phyloP scores from a whole-genome alignment of 2,329 filamentous ascomycete genomes.

The Dothistroma pini region DNA sequence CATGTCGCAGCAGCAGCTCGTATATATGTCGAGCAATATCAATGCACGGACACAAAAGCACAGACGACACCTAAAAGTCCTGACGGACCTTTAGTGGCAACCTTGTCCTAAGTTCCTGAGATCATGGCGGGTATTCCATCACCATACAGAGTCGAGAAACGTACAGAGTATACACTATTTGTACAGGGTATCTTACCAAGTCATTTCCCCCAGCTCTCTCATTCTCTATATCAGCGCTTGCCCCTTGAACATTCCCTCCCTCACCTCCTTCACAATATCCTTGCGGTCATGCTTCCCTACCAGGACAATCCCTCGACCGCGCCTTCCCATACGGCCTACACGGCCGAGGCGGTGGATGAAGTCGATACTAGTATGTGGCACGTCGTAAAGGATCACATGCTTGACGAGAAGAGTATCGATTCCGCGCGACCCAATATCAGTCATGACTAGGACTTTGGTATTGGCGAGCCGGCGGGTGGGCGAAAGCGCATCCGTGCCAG shows the following conservation, averaged over 20 bases:
- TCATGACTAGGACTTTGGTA: slow-evolving; percentile 89
- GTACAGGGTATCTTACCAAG: slow-evolving; percentile 20
- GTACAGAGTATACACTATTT: slow-evolving; percentile 4
- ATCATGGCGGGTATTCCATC: too few species aligned
- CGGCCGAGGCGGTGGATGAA: slow-evolving; percentile 95
- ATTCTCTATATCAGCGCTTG: slow-evolving; percentile 45
- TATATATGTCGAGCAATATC: too few species aligned
- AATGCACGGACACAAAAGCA: too few species aligned
- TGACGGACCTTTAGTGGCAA: neutral
- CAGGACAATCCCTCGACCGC: slow-evolving; percentile 84
- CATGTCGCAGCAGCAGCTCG: too few species aligned
- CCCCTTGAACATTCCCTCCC: slow-evolving; percentile 62
- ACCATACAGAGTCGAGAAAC: neutral
- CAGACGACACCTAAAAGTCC: too few species aligned
- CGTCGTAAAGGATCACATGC: slow-evolving; percentile 91
- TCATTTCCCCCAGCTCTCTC: neutral
- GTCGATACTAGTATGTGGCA: slow-evolving; percentile 96
- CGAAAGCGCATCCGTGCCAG: neutral
- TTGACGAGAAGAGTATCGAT: slow-evolving; percentile 91
- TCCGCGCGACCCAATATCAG: slow-evolving; percentile 84
- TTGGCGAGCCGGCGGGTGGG: slow-evolving; percentile 58
- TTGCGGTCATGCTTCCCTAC: slow-evolving; percentile 85
- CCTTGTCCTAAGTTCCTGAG: neutral
- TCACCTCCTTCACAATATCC: slow-evolving; percentile 87
- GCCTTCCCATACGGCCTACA: slow-evolving; percentile 85